These are phyloP conservation scores for Neolecta irregularis DNA, from an alignment of 1,139 yeast genomes.

Conservation along the genomic window DNA sequence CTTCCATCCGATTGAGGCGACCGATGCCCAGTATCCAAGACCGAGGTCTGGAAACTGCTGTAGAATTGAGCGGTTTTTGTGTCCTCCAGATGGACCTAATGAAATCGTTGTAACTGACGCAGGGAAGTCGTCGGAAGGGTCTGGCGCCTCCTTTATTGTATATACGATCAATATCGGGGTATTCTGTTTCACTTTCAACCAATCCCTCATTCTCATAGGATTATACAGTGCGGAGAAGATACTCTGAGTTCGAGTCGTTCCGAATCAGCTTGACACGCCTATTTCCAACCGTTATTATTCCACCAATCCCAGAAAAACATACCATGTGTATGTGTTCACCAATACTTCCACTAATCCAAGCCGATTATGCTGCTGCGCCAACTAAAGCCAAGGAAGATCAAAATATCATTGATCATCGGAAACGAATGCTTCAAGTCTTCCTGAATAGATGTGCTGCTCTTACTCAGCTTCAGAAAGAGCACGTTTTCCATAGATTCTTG, in stretches of 20 bases:
- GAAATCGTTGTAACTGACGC: constrained; percentile 54
- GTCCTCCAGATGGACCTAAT: constrained; percentile 25
- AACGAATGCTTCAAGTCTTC: constrained; percentile 61
- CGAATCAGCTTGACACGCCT: constrained; percentile 52
- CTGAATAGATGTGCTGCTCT: constrained; percentile 58
- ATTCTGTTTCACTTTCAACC: background rate
- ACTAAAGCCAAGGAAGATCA: constrained; percentile 41
- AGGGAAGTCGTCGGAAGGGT: constrained; percentile 61
- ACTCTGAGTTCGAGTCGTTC: constrained; percentile 80
- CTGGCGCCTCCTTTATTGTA: constrained; percentile 56
- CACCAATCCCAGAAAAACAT: constrained; percentile 94
- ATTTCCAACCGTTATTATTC: constrained; percentile 71
- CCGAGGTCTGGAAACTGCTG: constrained; percentile 7
- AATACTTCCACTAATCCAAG: constrained; percentile 5
- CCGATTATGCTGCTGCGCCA: constrained; percentile 38
- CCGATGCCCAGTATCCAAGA: constrained; percentile 7
- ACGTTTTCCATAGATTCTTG: constrained; percentile 57
- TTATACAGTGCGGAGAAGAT: constrained; percentile 57
- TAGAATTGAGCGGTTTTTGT: constrained; percentile 26
- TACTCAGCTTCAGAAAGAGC: constrained; percentile 39
- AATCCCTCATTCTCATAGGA: constrained; percentile 20
- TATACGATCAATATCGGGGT: constrained; percentile 54
- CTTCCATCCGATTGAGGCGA: constrained; percentile 9
- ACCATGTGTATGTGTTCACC: constrained; percentile 26
- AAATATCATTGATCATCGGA: constrained; percentile 44